phyloP scores from a whole-genome alignment of 345 rosid genomes.

The Eucalyptus urophylla region DNA sequence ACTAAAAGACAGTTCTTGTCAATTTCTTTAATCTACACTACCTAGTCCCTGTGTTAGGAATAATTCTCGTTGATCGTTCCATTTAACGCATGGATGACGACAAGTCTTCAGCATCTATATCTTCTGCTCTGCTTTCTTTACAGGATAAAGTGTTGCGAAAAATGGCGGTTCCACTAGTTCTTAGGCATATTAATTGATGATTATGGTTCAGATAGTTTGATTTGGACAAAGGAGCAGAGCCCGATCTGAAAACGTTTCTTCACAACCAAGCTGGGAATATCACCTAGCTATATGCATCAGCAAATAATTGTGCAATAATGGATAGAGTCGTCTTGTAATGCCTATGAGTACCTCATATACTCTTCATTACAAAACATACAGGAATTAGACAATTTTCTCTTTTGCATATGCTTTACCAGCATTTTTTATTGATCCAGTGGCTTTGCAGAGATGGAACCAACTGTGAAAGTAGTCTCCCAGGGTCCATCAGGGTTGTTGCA shows the following conservation, averaged over 20 bases:
- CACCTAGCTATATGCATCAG: background rate
- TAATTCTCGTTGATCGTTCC: background rate
- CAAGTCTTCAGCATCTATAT: background rate
- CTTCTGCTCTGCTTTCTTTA: background rate
- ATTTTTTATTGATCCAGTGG: background rate
- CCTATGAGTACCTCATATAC: background rate
- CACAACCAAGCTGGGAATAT: background rate
- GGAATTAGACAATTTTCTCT: background rate
- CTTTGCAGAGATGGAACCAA: constrained; percentile 1
- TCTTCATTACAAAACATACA: background rate
- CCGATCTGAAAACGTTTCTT: background rate
- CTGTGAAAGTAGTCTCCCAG: background rate
- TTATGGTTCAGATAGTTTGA: background rate
- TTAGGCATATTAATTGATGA: background rate
- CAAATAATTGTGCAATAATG: background rate
- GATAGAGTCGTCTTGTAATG: background rate
- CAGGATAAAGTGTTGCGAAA: accelerated
- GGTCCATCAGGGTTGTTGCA: constrained; percentile 34
- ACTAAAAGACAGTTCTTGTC: background rate
- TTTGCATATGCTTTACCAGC: background rate
- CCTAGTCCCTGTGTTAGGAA: background rate
- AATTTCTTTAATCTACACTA: background rate
- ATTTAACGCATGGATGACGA: background rate
- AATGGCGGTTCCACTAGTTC: background rate
- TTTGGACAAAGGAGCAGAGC: background rate